A percentile compares a stretch with the other conserved stretches of the same genome.
Conservation (phyloP, 1,284 basidiomycete genomes). For the Phellinidium pouzarii region DNA sequence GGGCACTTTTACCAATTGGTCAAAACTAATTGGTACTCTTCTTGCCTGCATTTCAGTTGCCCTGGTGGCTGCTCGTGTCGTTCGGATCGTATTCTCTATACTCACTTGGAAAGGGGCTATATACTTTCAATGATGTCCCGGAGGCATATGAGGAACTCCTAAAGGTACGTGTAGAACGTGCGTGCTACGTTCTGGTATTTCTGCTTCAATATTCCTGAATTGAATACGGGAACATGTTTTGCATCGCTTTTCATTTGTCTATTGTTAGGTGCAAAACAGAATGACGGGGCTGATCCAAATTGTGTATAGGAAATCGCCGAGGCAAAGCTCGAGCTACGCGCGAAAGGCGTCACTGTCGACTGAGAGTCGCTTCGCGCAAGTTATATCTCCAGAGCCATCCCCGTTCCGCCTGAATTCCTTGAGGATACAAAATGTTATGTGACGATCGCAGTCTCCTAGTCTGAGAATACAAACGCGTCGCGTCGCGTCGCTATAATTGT, state of each 20-base stretch:
- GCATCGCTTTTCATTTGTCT: not conserved
- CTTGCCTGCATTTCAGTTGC: slow-evolving; percentile 31
- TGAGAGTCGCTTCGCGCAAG: slow-evolving; percentile 20
- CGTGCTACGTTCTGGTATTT: not conserved
- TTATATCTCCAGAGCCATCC: not conserved
- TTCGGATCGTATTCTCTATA: slow-evolving; percentile 45
- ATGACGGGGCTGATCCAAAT: slow-evolving; percentile 8
- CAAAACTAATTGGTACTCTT: not conserved
- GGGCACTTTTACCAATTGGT: not conserved
- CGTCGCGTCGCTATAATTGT: not conserved
- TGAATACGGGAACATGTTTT: not conserved
- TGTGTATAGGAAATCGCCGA: slow-evolving; percentile 35
- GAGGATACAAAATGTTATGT: not conserved
- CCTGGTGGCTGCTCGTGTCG: slow-evolving; percentile 45
- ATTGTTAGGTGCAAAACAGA: not conserved
- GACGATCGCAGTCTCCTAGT: not conserved
- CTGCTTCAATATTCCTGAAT: not conserved
- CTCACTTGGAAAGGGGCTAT: slow-evolving; percentile 41
- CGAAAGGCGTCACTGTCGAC: slow-evolving; percentile 44
- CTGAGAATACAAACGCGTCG: not conserved
- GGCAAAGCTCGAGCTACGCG: slow-evolving; percentile 44
- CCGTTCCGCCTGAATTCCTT: not conserved
- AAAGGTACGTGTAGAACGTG: slow-evolving; percentile 26
- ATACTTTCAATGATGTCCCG: slow-evolving; percentile 45
- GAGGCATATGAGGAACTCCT: slow-evolving; percentile 45